Evolutionary conservation across 306 rosid species (phyloP).

Genomic region (Adenanthera pavonina): DNA sequence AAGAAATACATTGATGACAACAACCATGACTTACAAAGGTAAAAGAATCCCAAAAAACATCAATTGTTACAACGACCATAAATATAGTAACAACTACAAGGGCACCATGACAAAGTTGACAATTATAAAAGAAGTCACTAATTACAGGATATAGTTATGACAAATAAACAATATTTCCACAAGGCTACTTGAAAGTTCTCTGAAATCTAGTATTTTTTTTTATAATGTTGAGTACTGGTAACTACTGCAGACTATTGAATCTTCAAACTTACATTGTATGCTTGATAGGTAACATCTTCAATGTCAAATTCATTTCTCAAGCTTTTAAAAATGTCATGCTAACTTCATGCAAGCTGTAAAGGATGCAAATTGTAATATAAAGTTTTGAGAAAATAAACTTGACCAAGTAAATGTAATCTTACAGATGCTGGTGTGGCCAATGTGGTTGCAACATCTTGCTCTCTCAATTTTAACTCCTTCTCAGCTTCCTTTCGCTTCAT

Average conservation of each 20-base stretch:
- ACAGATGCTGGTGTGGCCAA: slow-evolving; percentile 83
- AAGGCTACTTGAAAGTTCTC: neutral
- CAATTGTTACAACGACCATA: neutral
- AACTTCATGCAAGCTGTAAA: slow-evolving; percentile 15
- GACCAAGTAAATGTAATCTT: slow-evolving; percentile 44
- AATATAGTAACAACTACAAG: slow-evolving; percentile 11
- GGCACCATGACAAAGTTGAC: neutral
- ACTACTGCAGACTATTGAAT: neutral
- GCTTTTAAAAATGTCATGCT: neutral
- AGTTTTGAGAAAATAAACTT: slow-evolving; percentile 8
- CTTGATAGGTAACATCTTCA: slow-evolving; percentile 23
- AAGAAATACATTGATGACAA: slow-evolving; percentile 25
- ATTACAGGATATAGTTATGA: neutral
- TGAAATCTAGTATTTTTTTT: neutral
- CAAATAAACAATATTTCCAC: slow-evolving; percentile 1
- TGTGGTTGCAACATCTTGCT: slow-evolving; percentile 71
- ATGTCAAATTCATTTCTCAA: slow-evolving; percentile 24
- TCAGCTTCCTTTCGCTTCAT: slow-evolving; percentile 88
- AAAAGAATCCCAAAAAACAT: slow-evolving; percentile 23
- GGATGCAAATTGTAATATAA: slow-evolving; percentile 21
- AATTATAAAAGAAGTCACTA: neutral
- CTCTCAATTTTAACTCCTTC: slow-evolving; percentile 91
- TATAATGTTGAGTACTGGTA: neutral
- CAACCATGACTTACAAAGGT: slow-evolving; percentile 20
- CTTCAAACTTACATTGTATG: neutral